Evolutionary conservation across 768 basidiomycete genomes (phyloP), one percentile per base, ranked within the genome.

Genomic region (Auriscalpium microsporum): DNA sequence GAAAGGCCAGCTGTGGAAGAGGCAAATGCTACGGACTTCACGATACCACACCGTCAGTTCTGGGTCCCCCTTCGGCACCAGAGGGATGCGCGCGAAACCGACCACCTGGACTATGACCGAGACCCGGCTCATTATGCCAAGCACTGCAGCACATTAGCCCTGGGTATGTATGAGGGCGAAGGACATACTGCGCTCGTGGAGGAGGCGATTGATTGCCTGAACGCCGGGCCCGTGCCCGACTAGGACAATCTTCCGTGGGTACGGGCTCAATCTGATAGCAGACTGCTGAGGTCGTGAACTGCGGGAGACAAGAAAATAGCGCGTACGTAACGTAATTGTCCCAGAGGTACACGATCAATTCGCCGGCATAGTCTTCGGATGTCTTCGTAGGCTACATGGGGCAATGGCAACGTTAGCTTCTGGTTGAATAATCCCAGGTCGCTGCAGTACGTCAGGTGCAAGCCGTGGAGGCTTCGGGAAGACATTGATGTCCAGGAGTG

Each of bases 241-340:
- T 10, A 99, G 65, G 37, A 97, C 71, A 11, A 99, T 79, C 44
- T 82, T 76, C 34, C 40, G 40, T 4, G 17, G 40, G 40, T 42
- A 42, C 6, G 17, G 6, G 40, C 40, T 42, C 40, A 42, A 8
- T 91, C 94, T 62, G 7, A 46, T 0, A 58, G 44, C 42, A 45
- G 34, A 33, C 6, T 14, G 9, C 6, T 14, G 37, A 11, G 17
- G n/a, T 33, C 35, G 11, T 19, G 45, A 14, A 16, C 7, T n/a
- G 14, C 13, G 16, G 14, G 40, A 17, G 8, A 49, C 19, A 19
- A n/a, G 16, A 19, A 34, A 37, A 19, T 13, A 67, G 28, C 28
- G 28, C 88, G 56, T 62, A 96, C 94, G 88, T 83, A 58, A 98
- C 76, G 64, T 94, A 94, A 64, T 97, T 95, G 68, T 98, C 95